Evolutionary conservation across 768 basidiomycete species (phyloP).

Genomic region (Paxillus rubicundulus): DNA sequence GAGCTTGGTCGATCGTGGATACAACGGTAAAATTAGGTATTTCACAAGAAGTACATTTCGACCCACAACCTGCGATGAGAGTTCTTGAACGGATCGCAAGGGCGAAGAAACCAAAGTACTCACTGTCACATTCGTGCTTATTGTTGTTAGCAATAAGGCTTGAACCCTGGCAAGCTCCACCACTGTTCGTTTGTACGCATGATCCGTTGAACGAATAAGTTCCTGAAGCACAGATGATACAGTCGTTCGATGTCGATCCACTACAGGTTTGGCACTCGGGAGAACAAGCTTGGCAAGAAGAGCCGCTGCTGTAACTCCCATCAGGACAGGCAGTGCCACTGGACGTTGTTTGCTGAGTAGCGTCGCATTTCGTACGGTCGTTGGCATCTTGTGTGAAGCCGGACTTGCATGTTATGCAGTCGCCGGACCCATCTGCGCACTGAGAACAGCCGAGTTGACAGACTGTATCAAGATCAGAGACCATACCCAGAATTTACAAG

Average conservation of each 20-base stretch:
- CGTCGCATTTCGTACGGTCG: conserved; percentile 65
- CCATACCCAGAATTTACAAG: background rate
- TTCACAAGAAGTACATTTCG: conserved; percentile 76
- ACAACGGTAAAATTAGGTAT: conserved; percentile 69
- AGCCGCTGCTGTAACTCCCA: conserved; percentile 59
- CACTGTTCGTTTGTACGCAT: conserved; percentile 63
- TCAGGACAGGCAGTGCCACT: conserved; percentile 59
- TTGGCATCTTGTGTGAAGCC: conserved; percentile 67
- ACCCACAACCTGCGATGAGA: conserved; percentile 61
- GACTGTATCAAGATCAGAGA: conserved; percentile 37
- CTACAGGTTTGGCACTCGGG: conserved; percentile 68
- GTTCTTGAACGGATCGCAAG: conserved; percentile 2
- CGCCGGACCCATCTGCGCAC: conserved; percentile 66
- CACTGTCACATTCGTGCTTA: conserved; percentile 83
- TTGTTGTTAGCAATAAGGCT: conserved; percentile 74
- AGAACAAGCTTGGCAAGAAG: conserved; percentile 58
- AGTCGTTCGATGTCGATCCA: conserved; percentile 66
- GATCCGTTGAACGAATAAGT: conserved; percentile 62
- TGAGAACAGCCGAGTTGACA: conserved; percentile 71
- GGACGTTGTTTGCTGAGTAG: conserved; percentile 47
- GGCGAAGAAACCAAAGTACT: conserved; percentile 4
- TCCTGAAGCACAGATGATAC: conserved; percentile 63
- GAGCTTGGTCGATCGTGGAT: conserved; percentile 61
- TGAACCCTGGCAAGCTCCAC: conserved; percentile 73
- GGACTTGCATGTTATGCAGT: conserved; percentile 69